Percentiles rank a stretch among this genome's conserved stretches.
Evolutionary conservation across 371 early-diverging fungal species (phyloP).

Genomic region (Smittium culicis): DNA sequence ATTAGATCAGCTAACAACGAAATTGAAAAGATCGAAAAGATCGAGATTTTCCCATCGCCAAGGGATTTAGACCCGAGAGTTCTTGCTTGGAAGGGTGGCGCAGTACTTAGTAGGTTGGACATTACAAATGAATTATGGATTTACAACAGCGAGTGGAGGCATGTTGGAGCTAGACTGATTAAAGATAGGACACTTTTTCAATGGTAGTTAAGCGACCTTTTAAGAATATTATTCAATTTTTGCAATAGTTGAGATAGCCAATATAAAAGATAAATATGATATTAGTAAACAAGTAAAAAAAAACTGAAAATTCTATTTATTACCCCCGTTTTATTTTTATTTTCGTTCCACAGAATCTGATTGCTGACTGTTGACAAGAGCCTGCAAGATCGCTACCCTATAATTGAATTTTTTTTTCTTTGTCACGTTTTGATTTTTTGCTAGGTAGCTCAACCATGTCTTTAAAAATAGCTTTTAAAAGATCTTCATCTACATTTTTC

Average conservation of each 20-base stretch:
- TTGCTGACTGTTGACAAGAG: no score
- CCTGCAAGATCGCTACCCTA: no score
- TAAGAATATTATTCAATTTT: background rate
- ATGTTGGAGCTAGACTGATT: conserved; percentile 48
- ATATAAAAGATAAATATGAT: no score
- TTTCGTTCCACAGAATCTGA: no score
- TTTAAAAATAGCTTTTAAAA: conserved; percentile 9
- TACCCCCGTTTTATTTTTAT: no score
- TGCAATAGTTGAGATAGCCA: no score
- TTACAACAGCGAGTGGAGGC: conserved; percentile 53
- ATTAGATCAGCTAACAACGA: background rate
- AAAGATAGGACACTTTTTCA: conserved; percentile 53
- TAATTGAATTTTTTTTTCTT: no score
- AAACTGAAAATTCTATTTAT: no score
- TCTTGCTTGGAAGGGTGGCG: conserved; percentile 80
- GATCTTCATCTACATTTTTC: background rate
- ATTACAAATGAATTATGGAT: conserved; percentile 70
- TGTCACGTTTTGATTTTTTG: no score
- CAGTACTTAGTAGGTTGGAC: conserved; percentile 66
- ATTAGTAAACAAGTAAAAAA: no score
- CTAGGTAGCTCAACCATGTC: no score
- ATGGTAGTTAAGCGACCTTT: conserved; percentile 32
- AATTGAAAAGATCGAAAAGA: conserved; percentile 40
- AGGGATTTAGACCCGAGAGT: conserved; percentile 75
- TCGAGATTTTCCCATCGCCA: conserved; percentile 63